Conservation (phyloP, 2,329 filamentous ascomycete genomes). For the Stylonectria norvegica region DNA sequence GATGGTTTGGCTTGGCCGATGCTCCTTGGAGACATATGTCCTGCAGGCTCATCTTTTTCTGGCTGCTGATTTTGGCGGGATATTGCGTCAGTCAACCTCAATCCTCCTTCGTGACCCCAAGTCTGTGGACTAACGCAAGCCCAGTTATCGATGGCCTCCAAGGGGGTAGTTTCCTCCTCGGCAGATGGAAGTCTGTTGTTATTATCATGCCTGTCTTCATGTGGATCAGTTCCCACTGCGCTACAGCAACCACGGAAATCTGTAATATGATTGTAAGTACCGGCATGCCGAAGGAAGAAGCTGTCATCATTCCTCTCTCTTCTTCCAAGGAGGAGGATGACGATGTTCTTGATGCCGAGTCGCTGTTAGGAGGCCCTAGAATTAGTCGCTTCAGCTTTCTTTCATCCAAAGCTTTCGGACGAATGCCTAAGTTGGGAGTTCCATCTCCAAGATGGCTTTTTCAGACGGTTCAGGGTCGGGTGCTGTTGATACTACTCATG, state of each 20-base stretch:
- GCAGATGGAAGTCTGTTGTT: not conserved
- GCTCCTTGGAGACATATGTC: constrained; percentile 57
- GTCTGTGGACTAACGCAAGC: no score
- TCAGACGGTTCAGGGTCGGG: not conserved
- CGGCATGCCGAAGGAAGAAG: not conserved
- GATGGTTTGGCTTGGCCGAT: constrained; percentile 50
- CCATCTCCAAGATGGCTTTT: not conserved
- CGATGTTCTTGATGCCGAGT: not conserved
- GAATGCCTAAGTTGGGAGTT: not conserved
- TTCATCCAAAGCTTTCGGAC: not conserved
- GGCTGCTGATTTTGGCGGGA: constrained; percentile 53
- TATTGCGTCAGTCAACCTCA: no score
- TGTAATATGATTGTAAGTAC: not conserved
- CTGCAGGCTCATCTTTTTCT: constrained; percentile 62
- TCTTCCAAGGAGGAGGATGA: not conserved
- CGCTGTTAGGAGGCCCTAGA: not conserved
- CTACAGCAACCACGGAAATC: not conserved
- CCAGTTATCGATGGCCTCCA: not conserved
- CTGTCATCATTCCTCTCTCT: not conserved
- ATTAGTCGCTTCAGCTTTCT: not conserved
- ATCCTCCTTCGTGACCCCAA: no score
- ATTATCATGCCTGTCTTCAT: not conserved
- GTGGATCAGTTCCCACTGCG: not conserved
- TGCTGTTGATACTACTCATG: not conserved
- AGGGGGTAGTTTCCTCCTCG: not conserved